Conservation (phyloP, 164 flowering plant species). For the Aristolochia contorta region DNA sequence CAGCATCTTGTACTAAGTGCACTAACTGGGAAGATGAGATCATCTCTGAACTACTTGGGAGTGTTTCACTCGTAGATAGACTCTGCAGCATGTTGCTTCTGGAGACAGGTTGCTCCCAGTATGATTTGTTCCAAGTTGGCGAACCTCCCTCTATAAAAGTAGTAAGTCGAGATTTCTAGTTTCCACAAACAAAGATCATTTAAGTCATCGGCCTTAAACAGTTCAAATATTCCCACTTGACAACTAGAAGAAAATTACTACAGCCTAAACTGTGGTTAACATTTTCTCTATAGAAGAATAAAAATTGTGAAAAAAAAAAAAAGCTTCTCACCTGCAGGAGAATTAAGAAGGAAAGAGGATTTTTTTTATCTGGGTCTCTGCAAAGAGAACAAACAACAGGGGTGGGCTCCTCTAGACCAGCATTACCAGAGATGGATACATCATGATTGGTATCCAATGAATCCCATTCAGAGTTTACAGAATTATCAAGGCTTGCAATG, state of each 20-base stretch:
- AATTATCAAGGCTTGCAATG: conserved; percentile 47
- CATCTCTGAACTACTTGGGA: conserved; percentile 19
- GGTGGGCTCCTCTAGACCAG: conserved; percentile 21
- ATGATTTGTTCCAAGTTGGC: conserved; percentile 56
- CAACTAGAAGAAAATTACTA: too few species aligned
- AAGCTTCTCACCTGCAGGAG: conserved; percentile 63
- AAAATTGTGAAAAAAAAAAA: neutral
- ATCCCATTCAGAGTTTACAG: conserved; percentile 28
- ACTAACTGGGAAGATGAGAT: conserved; percentile 25
- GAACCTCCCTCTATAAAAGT: conserved; percentile 66
- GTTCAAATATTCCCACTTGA: too few species aligned
- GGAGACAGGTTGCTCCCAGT: conserved; percentile 18
- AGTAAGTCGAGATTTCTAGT: conserved; percentile 80
- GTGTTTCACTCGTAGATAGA: conserved; percentile 16
- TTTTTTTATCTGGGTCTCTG: conserved; percentile 63
- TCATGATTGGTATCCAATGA: conserved; percentile 24
- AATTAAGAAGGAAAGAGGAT: conserved; percentile 62
- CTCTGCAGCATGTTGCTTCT: conserved; percentile 3
- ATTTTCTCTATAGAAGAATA: neutral
- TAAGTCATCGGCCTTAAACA: neutral
- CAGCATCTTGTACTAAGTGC: conserved; percentile 35
- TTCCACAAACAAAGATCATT: conserved; percentile 6
- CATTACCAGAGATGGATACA: conserved; percentile 18
- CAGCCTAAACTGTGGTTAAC: too few species aligned
- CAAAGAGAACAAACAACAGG: conserved; percentile 77